These are phyloP conservation scores for Anisogramma anomala DNA, from an alignment of 2,329 filamentous ascomycete species.

Conservation along the genomic window DNA sequence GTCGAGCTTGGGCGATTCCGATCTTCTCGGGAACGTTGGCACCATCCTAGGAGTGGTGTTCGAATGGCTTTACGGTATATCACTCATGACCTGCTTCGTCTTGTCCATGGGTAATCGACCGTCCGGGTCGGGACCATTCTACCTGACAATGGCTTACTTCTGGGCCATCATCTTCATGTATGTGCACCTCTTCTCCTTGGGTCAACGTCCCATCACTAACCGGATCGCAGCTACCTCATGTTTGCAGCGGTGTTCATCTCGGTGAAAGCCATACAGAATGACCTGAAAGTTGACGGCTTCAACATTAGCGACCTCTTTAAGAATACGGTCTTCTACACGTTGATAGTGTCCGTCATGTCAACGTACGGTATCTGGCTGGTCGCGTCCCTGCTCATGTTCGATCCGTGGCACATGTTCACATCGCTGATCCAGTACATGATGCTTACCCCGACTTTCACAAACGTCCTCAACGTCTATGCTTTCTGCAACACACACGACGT, in stretches of 20 bases:
- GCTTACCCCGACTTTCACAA: conserved; percentile 91
- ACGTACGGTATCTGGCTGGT: conserved; percentile 92
- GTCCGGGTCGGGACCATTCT: conserved; percentile 84
- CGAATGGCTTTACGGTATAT: conserved; percentile 90
- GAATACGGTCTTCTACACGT: conserved; percentile 81
- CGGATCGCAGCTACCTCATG: conserved; percentile 57
- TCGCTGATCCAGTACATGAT: conserved; percentile 89
- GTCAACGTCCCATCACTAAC: conserved; percentile 17
- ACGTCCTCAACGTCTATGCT: conserved; percentile 96
- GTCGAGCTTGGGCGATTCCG: conserved; percentile 58
- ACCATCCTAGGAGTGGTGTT: conserved; percentile 79
- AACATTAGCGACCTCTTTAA: conserved; percentile 63
- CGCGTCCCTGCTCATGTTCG: conserved; percentile 85
- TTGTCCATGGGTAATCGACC: conserved; percentile 89
- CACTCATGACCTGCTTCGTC: conserved; percentile 88
- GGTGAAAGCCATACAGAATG: conserved; percentile 67
- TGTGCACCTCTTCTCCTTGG: conserved; percentile 24
- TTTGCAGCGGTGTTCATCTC: conserved; percentile 95
- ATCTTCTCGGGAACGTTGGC: conserved; percentile 65
- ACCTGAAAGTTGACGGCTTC: conserved; percentile 57
- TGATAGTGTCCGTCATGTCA: conserved; percentile 83
- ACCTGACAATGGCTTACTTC: conserved; percentile 97
- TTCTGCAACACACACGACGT: conserved; percentile 99
- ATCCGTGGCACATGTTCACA: conserved; percentile 99
- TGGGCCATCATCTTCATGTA: conserved; percentile 92